These are phyloP conservation scores for Vinca major DNA, from an alignment of 305 asterid species.

Conservation along the genomic window DNA sequence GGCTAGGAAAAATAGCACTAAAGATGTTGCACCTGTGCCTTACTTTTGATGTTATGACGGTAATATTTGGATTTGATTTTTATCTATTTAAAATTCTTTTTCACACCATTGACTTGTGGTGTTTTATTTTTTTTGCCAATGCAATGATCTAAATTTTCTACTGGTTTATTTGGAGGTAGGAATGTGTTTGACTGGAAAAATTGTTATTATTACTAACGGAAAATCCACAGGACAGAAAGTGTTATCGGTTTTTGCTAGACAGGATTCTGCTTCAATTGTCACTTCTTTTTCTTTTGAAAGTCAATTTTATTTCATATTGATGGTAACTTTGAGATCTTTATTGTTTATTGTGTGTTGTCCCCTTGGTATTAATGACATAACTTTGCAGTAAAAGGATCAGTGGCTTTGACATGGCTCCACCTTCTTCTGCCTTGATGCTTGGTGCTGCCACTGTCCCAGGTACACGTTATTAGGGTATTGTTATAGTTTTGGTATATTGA, in stretches of 20 bases:
- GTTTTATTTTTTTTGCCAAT: background rate
- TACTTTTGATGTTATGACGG: background rate
- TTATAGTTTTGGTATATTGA: slow-evolving; percentile 21
- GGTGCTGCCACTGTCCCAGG: slow-evolving; percentile 58
- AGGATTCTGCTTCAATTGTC: background rate
- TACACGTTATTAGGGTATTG: slow-evolving; percentile 28
- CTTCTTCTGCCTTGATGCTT: slow-evolving; percentile 58
- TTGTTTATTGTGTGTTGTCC: slow-evolving; percentile 11
- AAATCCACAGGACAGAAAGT: background rate
- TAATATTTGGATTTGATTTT: background rate
- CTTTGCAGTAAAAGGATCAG: slow-evolving; percentile 86
- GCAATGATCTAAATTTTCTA: background rate
- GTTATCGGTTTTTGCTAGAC: background rate
- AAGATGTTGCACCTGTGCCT: background rate
- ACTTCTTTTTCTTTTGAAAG: background rate
- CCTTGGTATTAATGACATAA: slow-evolving; percentile 21
- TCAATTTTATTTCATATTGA: background rate
- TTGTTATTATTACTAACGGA: too few species aligned
- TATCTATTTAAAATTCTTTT: background rate
- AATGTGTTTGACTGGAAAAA: background rate
- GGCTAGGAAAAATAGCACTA: background rate
- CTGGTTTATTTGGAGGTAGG: background rate
- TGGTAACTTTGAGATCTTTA: background rate
- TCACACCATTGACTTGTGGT: background rate
- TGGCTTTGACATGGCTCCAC: slow-evolving; percentile 99